Evolutionary conservation across 2,329 filamentous ascomycete genomes (phyloP), one percentile per base, ranked within the genome.

Genomic region (Elsinoe ampelina): DNA sequence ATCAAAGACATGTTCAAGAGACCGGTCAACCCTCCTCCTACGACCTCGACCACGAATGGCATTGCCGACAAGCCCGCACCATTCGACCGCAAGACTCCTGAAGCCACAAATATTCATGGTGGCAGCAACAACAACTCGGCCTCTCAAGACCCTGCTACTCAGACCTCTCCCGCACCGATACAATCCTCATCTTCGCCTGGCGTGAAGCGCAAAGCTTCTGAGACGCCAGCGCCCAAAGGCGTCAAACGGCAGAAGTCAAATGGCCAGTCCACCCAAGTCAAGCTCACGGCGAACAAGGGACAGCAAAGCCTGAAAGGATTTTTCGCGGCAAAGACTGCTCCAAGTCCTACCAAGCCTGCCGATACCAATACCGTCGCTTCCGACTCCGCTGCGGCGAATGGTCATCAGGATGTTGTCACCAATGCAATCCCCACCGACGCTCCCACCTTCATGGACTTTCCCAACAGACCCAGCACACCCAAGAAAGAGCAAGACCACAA

Each of bases 1-100:
- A 96, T 98, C 66, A 88, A 86, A 63, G 90, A 95, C 66, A 97
- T 98, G 93, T 96, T 97, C 67, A 83, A 79, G 63, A 84, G 80
- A 54, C 43, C 59, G 2, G 38, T 34, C 12, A 20, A 17, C 7
- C 48, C 48, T n/a, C 11, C 34, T 6, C n/a, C 12, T 2, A 17
- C n/a, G 19, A 30, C 48, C 2, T 35, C 32, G n/a, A n/a, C 48
- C 48, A 52, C 45, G 11, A 50, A 50, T 15, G n/a, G n/a, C 5
- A 10, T n/a, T 7, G 15, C 13, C 34, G 22, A 50, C 17, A 47
- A 47, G 26, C 17, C 26, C 3, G 45, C 5, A 34, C 6, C 13
- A 2, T 17, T 17, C 38, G 17, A 7, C 19, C 35, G 32, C 38
- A 32, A 43, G 20, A 30, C 38, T 15, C 45, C 32, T 15, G 45